Percentiles rank a stretch among this genome's conserved stretches.
Conservation (phyloP, 2,329 filamentous ascomycete species). For the Pseudocercospora fuligena region DNA sequence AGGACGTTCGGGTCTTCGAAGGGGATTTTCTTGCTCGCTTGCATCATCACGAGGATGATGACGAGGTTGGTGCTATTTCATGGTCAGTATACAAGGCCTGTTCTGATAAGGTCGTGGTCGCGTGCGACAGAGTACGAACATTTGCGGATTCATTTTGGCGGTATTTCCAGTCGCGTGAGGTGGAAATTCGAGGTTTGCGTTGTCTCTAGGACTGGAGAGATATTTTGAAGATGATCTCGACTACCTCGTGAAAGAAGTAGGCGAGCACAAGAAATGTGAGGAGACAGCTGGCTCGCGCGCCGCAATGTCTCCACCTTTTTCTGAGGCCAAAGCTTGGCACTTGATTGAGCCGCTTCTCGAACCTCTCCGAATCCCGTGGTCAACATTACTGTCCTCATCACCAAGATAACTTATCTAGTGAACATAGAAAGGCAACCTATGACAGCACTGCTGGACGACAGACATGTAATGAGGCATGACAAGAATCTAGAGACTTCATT, state of each 20-base stretch:
- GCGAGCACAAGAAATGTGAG: not conserved
- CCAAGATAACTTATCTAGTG: too few species aligned
- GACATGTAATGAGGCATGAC: too few species aligned
- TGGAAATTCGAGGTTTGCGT: not conserved
- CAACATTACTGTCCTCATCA: not conserved
- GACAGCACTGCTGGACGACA: too few species aligned
- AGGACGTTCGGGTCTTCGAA: slow-evolving; percentile 85
- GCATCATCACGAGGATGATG: slow-evolving; percentile 98
- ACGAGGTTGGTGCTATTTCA: slow-evolving; percentile 78
- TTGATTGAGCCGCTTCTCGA: not conserved
- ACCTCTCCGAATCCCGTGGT: not conserved
- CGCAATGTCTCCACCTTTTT: not conserved
- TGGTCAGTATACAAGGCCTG: slow-evolving; percentile 14
- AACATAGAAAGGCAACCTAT: too few species aligned
- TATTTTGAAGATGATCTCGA: not conserved
- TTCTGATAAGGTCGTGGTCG: slow-evolving; percentile 11
- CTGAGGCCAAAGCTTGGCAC: not conserved
- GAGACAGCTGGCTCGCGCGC: not conserved
- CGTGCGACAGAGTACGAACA: slow-evolving; percentile 32
- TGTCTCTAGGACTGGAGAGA: not conserved
- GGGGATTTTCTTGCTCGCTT: slow-evolving; percentile 92
- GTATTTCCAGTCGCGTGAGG: slow-evolving; percentile 1
- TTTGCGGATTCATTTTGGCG: slow-evolving; percentile 42
- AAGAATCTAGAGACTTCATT: too few species aligned
- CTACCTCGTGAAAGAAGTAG: not conserved